These are phyloP conservation scores for Malassezia sympodialis DNA, from an alignment of 1,284 basidiomycete genomes.

Conservation along the genomic window DNA sequence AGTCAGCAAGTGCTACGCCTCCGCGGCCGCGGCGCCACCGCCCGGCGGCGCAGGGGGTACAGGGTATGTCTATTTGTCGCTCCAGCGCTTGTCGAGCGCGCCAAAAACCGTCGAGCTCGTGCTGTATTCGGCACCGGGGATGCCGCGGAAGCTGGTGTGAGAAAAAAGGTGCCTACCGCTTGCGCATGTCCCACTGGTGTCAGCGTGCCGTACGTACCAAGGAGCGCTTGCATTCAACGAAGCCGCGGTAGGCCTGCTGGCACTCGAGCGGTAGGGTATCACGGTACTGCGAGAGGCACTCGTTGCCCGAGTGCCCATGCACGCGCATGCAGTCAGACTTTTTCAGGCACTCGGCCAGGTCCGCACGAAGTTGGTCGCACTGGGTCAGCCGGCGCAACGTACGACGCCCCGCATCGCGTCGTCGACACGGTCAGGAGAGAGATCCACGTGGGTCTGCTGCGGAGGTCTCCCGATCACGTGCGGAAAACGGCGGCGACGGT, in stretches of 20 bases:
- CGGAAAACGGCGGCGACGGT: background rate
- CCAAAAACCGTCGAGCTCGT: constrained; percentile 12
- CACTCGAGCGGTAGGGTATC: constrained; percentile 11
- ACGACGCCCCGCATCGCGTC: constrained; percentile 15
- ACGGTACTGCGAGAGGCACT: constrained; percentile 10
- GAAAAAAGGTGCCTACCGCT: constrained; percentile 2
- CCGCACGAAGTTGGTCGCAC: constrained; percentile 15
- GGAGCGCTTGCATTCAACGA: constrained; percentile 18
- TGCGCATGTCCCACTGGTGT: constrained; percentile 15
- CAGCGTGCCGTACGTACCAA: background rate
- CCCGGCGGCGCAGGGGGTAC: background rate
- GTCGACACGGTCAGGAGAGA: background rate
- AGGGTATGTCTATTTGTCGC: background rate
- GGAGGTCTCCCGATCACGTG: constrained; percentile 13
- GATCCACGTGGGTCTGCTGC: background rate
- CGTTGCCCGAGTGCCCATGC: constrained; percentile 6
- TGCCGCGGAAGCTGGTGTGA: constrained; percentile 12
- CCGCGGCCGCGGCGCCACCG: background rate
- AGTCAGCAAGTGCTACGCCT: background rate
- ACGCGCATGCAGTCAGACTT: constrained; percentile 14
- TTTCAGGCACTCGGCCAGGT: constrained; percentile 13
- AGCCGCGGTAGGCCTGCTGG: constrained; percentile 16
- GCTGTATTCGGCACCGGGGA: constrained; percentile 15
- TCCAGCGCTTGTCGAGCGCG: constrained; percentile 12
- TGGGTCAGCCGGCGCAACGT: constrained; percentile 4